Evolutionary conservation across 345 rosid genomes (phyloP).

Genomic region (Firmiana major): DNA sequence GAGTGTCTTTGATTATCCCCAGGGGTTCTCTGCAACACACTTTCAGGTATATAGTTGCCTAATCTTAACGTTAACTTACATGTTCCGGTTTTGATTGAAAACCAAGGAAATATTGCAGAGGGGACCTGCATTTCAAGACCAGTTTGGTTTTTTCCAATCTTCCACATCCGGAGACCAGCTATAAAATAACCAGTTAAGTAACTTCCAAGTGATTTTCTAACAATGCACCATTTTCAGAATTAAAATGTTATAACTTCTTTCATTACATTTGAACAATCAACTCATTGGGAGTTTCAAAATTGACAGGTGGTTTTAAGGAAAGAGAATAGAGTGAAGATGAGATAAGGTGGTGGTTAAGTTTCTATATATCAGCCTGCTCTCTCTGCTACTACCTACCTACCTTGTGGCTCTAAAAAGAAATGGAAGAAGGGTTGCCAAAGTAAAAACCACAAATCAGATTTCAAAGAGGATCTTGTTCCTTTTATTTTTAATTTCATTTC

Average conservation of each 20-base stretch:
- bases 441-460: slow-evolving; percentile 21
- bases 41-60: slow-evolving; percentile 54
- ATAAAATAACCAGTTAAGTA: slow-evolving; percentile 51
- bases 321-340: slow-evolving; percentile 15
- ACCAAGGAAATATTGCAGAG: slow-evolving; percentile 34
- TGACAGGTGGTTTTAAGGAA: slow-evolving; percentile 44
- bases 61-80: not conserved
- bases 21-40: slow-evolving; percentile 61
- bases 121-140: slow-evolving; percentile 45
- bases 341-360: slow-evolving; percentile 10
- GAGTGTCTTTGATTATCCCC: slow-evolving; percentile 56
- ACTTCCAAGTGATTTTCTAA: not conserved
- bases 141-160: slow-evolving; percentile 36
- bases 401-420: slow-evolving; percentile 13
- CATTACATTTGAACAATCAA: not conserved
- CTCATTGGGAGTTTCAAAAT: slow-evolving; percentile 14
- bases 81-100: not conserved
- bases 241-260: not conserved
- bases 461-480: slow-evolving; percentile 21
- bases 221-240: not conserved
- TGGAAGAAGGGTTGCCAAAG: slow-evolving; percentile 10
- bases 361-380: not conserved
- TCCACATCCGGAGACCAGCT: slow-evolving; percentile 37
- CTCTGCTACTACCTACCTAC: slow-evolving; percentile 8
- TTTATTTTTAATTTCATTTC: not conserved